Evolutionary conservation across 768 basidiomycete species (phyloP).

Genomic region (Calocera viscosa): DNA sequence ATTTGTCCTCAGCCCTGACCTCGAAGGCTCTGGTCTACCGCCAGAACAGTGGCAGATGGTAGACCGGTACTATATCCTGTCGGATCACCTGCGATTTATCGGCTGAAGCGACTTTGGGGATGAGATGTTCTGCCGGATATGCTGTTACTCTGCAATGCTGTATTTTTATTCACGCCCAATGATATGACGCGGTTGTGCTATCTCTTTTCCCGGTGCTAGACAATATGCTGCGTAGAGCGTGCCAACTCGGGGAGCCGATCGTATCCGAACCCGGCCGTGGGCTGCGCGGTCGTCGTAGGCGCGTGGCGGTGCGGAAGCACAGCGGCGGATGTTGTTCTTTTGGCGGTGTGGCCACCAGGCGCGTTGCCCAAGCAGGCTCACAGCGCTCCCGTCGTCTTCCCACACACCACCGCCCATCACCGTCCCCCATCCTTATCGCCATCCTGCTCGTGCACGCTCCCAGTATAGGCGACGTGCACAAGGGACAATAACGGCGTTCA

Average conservation of each 20-base stretch:
- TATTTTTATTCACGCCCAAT: not conserved
- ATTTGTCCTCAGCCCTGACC: constrained; percentile 58
- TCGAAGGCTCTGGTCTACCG: constrained; percentile 39
- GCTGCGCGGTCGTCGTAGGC: not conserved
- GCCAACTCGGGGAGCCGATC: not conserved
- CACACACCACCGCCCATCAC: not conserved
- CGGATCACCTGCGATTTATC: constrained; percentile 72
- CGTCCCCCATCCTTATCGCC: not conserved
- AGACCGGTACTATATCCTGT: constrained; percentile 55
- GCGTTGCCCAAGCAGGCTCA: not conserved
- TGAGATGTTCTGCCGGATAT: not conserved
- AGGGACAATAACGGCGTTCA: not conserved
- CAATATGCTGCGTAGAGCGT: not conserved
- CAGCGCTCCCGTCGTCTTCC: not conserved
- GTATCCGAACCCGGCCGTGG: not conserved
- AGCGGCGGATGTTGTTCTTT: not conserved
- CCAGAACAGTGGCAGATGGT: constrained; percentile 27
- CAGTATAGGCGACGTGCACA: not conserved
- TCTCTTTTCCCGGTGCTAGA: not conserved
- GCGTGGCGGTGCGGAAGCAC: constrained; percentile 7
- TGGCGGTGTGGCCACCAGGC: not conserved
- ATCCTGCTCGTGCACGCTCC: not conserved
- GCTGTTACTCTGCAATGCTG: not conserved
- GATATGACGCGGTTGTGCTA: not conserved
- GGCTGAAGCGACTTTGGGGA: no score